Conservation (phyloP, 306 rosid genomes). For the Phaseolus lunatus region DNA sequence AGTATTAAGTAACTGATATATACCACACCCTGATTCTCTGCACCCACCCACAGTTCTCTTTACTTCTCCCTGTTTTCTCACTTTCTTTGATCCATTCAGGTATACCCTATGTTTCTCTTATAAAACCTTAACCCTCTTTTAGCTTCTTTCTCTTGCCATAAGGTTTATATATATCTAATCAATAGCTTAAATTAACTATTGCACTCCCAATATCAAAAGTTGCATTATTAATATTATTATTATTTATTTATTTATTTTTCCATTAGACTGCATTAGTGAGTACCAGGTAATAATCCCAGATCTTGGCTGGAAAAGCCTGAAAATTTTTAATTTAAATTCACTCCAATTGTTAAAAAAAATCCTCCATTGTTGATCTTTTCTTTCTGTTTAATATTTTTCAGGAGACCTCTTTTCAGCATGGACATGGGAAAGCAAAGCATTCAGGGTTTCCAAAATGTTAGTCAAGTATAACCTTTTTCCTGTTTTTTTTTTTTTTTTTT, state of each 20-base stretch:
- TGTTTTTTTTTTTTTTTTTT: too few species aligned
- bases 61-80: too few species aligned
- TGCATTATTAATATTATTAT: not conserved
- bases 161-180: too few species aligned
- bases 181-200: too few species aligned
- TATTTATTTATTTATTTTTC: not conserved
- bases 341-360: too few species aligned
- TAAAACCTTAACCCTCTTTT: too few species aligned
- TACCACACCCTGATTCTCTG: too few species aligned
- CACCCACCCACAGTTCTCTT: too few species aligned
- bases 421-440: not conserved
- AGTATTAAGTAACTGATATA: too few species aligned
- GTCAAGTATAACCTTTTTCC: not conserved
- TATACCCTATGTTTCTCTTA: too few species aligned
- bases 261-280: not conserved
- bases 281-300: not conserved
- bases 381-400: not conserved
- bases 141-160: too few species aligned
- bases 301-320: not conserved
- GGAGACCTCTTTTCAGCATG: not conserved
- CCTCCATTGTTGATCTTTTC: not conserved
- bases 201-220: not conserved
- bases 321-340: not conserved
- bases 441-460: not conserved
- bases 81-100: too few species aligned